These are phyloP conservation scores for Tuber aestivum DNA, from an alignment of 495 filamentous ascomycete genomes.

Conservation along the genomic window DNA sequence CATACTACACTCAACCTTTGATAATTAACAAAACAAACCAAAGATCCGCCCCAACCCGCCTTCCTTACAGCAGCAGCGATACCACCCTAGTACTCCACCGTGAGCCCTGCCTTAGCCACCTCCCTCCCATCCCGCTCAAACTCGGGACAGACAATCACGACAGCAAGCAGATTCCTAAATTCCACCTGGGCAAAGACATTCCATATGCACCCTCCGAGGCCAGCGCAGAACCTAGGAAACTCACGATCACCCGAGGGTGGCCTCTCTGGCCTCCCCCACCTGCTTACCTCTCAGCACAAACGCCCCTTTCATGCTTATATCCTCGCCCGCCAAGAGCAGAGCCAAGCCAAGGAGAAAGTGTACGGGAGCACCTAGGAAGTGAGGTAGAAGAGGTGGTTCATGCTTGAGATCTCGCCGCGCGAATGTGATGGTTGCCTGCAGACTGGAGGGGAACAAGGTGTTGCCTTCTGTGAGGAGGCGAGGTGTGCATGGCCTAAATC, in stretches of 20 bases:
- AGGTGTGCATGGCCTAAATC: conserved; percentile 54
- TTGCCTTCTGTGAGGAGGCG: conserved; percentile 52
- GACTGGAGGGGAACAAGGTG: conserved; percentile 55
- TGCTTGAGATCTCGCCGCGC: conserved; percentile 53
- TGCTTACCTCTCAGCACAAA: no score
- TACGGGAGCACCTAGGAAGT: conserved; percentile 49
- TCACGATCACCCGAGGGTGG: conserved; percentile 51
- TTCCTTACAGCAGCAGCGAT: no score
- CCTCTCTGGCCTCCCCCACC: no score
- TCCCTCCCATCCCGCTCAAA: conserved; percentile 54
- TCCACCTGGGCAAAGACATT: conserved; percentile 76
- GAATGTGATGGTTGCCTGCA: no score
- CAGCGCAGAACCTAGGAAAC: conserved; percentile 60
- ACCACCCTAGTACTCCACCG: no score
- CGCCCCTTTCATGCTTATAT: no score
- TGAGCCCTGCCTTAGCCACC: conserved; percentile 53
- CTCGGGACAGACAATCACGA: conserved; percentile 64
- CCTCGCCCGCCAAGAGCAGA: no score
- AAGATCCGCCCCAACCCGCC: no score
- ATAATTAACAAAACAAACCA: no score
- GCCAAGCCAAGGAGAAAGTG: conserved; percentile 49
- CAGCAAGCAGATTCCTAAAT: conserved; percentile 74
- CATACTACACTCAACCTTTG: no score
- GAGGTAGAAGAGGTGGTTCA: conserved; percentile 54
- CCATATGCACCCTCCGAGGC: conserved; percentile 64